Percentiles rank a stretch among this genome's conserved stretches.
phyloP scores from a whole-genome alignment of 2,329 filamentous ascomycete genomes.

The Ascochyta viciae-villosae region DNA sequence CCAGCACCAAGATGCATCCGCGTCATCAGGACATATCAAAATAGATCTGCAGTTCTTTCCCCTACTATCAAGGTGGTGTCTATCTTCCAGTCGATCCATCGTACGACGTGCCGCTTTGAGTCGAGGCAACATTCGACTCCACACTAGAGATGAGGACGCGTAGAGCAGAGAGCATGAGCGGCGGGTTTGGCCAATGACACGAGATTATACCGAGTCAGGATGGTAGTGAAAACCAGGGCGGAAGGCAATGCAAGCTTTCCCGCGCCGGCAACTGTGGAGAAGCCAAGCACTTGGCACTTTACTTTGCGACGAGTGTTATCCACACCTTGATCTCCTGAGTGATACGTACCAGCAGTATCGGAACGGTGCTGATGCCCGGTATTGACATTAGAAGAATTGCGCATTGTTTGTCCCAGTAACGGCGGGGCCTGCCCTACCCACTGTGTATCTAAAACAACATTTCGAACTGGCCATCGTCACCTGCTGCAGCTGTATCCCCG shows the following conservation, averaged over 20 bases:
- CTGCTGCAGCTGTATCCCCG: slow-evolving; percentile 1
- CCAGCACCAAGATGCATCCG: slow-evolving; percentile 1
- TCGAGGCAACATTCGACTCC: slow-evolving; percentile 4
- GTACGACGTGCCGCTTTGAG: neutral
- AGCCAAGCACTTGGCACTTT: slow-evolving; percentile 15
- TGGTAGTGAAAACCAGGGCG: neutral
- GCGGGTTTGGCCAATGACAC: neutral
- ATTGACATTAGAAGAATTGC: neutral
- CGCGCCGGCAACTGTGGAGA: slow-evolving; percentile 3
- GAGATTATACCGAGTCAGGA: slow-evolving; percentile 4
- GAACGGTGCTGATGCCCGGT: slow-evolving; percentile 12
- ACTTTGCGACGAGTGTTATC: neutral
- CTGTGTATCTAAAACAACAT: neutral
- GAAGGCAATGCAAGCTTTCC: neutral
- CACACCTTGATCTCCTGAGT: slow-evolving; percentile 17
- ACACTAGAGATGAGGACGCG: slow-evolving; percentile 17
- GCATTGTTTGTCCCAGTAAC: slow-evolving; percentile 1
- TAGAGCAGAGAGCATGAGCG: slow-evolving; percentile 8
- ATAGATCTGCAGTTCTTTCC: neutral
- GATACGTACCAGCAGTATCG: slow-evolving; percentile 5
- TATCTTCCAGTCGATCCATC: neutral
- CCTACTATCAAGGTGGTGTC: neutral
- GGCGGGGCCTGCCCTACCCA: neutral
- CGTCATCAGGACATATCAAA: slow-evolving; percentile 3
- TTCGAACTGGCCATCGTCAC: slow-evolving; percentile 7